A percentile compares a stretch with the other conserved stretches of the same genome.
Conservation (phyloP, 306 rosid species). For the Quercus wislizeni region DNA sequence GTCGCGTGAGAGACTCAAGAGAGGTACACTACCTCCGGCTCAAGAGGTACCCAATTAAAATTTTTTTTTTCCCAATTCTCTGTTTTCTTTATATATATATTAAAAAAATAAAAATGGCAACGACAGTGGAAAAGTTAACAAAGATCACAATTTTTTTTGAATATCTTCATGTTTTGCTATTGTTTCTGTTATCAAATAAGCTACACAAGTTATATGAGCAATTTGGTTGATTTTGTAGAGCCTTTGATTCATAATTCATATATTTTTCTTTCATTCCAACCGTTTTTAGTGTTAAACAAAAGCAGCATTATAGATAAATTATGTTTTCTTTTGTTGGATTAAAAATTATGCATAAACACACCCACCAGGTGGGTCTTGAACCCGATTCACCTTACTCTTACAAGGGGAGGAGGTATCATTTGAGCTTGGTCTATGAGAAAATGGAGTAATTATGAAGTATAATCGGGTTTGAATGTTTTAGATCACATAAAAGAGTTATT, state of each 20-base stretch:
- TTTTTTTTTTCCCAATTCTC: not conserved
- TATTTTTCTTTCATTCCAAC: not conserved
- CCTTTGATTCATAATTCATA: not conserved
- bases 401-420: not conserved
- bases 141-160: not conserved
- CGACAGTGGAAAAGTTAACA: not conserved
- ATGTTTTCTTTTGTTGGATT: not conserved
- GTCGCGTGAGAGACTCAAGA: constrained; percentile 72
- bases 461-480: not conserved
- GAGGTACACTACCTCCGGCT: constrained; percentile 73
- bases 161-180: not conserved
- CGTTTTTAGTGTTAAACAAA: not conserved
- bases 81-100: not conserved
- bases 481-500: not conserved
- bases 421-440: constrained; percentile 2
- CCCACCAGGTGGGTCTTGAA: too few species aligned
- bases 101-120: not conserved
- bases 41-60: constrained; percentile 50
- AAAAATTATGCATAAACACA: not conserved
- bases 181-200: not conserved
- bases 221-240: not conserved
- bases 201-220: not conserved
- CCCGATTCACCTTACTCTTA: not conserved
- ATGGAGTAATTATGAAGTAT: not conserved
- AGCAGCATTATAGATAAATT: constrained; percentile 4